Evolutionary conservation across 2,329 filamentous ascomycete species (phyloP), one percentile per base, ranked within the genome.

Genomic region (Claviceps spartinae): DNA sequence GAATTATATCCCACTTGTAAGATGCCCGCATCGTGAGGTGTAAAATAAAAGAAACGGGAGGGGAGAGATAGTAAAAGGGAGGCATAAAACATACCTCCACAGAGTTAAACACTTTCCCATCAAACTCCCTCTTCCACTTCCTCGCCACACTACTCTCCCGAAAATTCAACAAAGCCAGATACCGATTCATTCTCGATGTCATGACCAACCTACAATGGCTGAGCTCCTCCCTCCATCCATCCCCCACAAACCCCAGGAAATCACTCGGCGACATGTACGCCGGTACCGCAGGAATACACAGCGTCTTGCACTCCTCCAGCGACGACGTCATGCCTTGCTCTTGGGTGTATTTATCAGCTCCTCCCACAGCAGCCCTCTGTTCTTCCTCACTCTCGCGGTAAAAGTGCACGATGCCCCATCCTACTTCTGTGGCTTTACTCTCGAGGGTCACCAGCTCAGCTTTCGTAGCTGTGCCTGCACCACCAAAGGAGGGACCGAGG

Each of bases 101-200:
- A 54, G 81, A 85, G 62, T 94, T 95, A 64, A 97, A 97, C 0
- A 91, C 79, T 65, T 87, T 93, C 18, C 93, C 93, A 66, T 97
- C 93, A 76, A 91, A 96, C 59, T 88, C 84, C 55, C 76, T 81
- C 61, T 86, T 83, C 85, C 91, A 98, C 49, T 82, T 77, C 60
- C 76, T 81, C 14, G 93, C 93, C 56, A 80, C 81, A 61, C 78
- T 79, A 34, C 79, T 78, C 57, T 85, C 82, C 47, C 88, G 79
- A 64, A 97, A 96, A 69, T 95, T 96, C 79, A 98, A 86, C 55
- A 98, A 74, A 26, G 95, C 91, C 75, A 98, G 86, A 70, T 97
- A 97, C 55, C 90, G 81, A 67, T 94, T 96, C 66, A 88, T 83
- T 56, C 83, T 78, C 51, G 85, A 86, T 1, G 93, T 97, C 74